Conservation (phyloP, 352 stramenopile species). For the Globisporangium carolinianum region DNA sequence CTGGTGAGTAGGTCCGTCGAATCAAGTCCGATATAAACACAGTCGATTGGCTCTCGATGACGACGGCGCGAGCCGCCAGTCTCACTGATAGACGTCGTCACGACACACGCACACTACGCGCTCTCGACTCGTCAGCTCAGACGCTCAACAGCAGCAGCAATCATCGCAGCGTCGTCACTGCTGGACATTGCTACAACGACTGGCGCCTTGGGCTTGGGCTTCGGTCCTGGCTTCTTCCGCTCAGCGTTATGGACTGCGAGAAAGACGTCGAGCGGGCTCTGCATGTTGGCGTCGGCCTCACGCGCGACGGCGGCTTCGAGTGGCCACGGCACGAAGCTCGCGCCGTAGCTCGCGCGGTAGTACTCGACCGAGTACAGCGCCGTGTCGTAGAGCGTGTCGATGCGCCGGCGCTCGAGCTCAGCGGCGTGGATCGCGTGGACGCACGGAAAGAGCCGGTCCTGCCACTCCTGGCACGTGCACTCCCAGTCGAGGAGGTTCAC, state of each 20-base stretch:
- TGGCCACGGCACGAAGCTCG: conserved; percentile 55
- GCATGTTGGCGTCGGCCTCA: conserved; percentile 31
- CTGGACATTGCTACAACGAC: background rate
- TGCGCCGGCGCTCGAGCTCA: conserved; percentile 61
- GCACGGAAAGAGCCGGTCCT: conserved; percentile 70
- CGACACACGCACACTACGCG: too few species aligned
- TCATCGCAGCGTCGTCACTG: background rate
- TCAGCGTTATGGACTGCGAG: conserved; percentile 42
- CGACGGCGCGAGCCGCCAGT: too few species aligned
- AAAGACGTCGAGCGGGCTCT: conserved; percentile 62
- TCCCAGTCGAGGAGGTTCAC: conserved; percentile 72
- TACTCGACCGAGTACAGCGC: conserved; percentile 65
- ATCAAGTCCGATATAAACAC: background rate
- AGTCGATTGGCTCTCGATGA: background rate
- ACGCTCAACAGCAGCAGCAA: background rate
- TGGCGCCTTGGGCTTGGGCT: conserved; percentile 32
- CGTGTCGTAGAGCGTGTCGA: conserved; percentile 65
- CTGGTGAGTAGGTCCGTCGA: too few species aligned
- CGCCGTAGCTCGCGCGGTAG: conserved; percentile 51
- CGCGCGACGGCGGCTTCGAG: conserved; percentile 47
- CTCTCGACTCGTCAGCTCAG: too few species aligned
- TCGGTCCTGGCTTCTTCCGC: conserved; percentile 56
- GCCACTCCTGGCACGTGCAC: conserved; percentile 77
- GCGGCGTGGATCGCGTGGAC: conserved; percentile 69
- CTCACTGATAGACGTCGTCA: background rate